Conservation (phyloP, 2,329 filamentous ascomycete genomes). For the Emmonsiellopsis sp. region DNA sequence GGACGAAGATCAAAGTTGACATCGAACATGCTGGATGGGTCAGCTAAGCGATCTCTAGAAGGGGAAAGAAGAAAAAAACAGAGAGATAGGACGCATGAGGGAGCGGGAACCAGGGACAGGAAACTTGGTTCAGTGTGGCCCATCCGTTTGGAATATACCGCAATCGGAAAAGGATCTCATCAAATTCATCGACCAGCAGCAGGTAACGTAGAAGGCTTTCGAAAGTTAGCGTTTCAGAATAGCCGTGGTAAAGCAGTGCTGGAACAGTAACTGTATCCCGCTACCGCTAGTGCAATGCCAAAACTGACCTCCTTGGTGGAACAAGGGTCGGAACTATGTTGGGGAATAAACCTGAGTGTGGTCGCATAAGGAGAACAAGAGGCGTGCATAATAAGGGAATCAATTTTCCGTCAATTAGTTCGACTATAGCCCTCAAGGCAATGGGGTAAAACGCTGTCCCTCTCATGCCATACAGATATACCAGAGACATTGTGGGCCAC, state of each 20-base stretch:
- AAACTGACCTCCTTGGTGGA: not conserved
- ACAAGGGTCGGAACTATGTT: not conserved
- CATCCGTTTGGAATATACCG: not conserved
- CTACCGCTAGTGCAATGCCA: not conserved
- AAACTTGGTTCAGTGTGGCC: not conserved
- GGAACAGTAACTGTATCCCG: conserved; percentile 3
- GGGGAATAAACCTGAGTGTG: not conserved
- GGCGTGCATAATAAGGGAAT: not conserved
- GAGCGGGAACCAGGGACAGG: not conserved
- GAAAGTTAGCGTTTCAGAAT: conserved; percentile 13
- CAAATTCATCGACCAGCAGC: not conserved
- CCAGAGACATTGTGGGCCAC: too few species aligned
- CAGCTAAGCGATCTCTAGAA: not conserved
- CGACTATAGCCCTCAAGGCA: too few species aligned
- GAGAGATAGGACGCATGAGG: not conserved
- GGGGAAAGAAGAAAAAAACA: not conserved
- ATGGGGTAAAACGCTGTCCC: too few species aligned
- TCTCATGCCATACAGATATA: not conserved
- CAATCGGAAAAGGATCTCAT: not conserved
- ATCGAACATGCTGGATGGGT: not conserved
- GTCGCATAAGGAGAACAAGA: not conserved
- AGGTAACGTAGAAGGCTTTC: not conserved
- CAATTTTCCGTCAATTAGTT: too few species aligned
- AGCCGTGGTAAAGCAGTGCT: conserved; percentile 13
- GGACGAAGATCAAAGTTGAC: not conserved